A percentile compares a stretch with the other conserved stretches of the same genome.
Conservation (phyloP, 2,329 filamentous ascomycete species). For the Chrysosporium keratinophilum region DNA sequence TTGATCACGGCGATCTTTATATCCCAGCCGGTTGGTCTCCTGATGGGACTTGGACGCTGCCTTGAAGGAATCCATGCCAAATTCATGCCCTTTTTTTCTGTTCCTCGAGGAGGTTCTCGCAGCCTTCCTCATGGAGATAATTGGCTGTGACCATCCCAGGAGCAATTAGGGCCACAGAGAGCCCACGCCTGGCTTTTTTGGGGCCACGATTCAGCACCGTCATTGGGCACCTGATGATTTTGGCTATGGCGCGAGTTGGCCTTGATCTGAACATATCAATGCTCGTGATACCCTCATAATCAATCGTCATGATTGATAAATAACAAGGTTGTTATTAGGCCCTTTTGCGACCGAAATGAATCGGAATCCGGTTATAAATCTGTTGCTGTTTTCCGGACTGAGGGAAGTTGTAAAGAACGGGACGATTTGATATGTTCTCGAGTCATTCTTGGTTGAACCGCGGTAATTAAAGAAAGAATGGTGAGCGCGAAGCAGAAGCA, state of each 20-base stretch:
- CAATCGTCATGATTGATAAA: neutral
- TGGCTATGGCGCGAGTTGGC: neutral
- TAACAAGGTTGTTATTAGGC: neutral
- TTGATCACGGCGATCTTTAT: neutral
- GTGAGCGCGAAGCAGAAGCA: neutral
- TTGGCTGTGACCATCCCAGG: neutral
- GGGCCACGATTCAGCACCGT: neutral
- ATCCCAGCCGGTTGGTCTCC: neutral
- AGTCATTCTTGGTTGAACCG: neutral
- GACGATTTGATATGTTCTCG: neutral
- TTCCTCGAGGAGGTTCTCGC: neutral
- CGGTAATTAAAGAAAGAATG: neutral
- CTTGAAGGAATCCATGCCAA: neutral
- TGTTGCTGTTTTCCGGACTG: neutral
- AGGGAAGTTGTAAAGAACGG: neutral
- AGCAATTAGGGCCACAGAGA: neutral
- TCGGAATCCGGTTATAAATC: neutral
- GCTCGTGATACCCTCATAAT: neutral
- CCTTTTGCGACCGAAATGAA: neutral
- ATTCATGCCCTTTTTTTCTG: neutral
- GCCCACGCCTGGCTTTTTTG: neutral
- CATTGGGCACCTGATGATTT: neutral
- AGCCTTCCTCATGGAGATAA: neutral
- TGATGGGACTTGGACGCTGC: neutral
- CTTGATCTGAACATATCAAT: neutral